Conservation (phyloP, 345 rosid species). For the Hypericum perforatum region DNA sequence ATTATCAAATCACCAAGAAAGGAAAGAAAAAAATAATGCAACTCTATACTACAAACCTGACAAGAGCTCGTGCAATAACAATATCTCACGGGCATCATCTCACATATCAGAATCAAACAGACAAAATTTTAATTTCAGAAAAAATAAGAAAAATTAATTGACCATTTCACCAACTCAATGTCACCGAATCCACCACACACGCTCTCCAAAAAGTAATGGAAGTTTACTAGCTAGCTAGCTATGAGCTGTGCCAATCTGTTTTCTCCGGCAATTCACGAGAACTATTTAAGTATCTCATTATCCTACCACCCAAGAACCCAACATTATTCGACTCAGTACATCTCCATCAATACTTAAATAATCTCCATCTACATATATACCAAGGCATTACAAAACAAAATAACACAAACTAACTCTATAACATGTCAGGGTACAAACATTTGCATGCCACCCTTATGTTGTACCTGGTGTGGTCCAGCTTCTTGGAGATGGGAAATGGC, state of each 20-base stretch:
- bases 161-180: slow-evolving; percentile 24
- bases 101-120: slow-evolving; percentile 7
- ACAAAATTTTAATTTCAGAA: slow-evolving; percentile 1
- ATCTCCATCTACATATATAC: no score
- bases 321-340: no score
- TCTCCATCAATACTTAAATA: no score
- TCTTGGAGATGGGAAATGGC: slow-evolving; percentile 10
- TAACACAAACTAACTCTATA: no score
- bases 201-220: slow-evolving; percentile 6
- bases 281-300: slow-evolving; percentile 32
- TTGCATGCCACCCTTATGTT: slow-evolving; percentile 7
- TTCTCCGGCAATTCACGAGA: slow-evolving; percentile 48
- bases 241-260: slow-evolving; percentile 22
- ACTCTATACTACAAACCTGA: no score
- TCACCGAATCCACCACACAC: slow-evolving; percentile 17
- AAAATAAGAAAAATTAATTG: no score
- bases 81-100: slow-evolving; percentile 54
- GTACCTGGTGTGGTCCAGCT: slow-evolving; percentile 12
- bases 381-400: no score
- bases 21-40: no score
- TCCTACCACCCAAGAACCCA: no score
- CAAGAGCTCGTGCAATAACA: slow-evolving; percentile 18
- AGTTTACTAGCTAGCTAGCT: slow-evolving; percentile 3
- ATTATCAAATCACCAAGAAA: no score
- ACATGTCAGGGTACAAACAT: no score